phyloP scores from a whole-genome alignment of 75 land plant genomes.

The Cryptomeria japonica region DNA sequence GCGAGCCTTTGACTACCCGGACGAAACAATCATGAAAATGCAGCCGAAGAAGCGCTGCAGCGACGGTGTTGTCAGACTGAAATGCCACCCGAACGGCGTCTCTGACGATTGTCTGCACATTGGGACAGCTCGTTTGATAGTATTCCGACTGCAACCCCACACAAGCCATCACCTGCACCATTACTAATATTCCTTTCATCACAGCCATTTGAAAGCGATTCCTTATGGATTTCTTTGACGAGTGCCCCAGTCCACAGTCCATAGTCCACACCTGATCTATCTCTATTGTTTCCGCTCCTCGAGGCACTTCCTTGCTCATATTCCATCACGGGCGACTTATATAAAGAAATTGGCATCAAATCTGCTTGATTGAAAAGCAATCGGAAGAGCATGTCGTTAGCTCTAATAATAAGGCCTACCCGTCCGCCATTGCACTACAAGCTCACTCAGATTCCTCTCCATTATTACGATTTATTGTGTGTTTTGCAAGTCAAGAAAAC shows the following conservation, averaged over 20 bases:
- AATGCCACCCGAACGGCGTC: conserved; percentile 31
- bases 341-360: neutral
- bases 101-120: conserved; percentile 37
- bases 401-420: neutral
- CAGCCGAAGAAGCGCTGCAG: conserved; percentile 76
- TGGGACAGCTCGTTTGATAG: conserved; percentile 61
- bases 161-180: neutral
- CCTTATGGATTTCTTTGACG: neutral
- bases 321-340: neutral
- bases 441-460: neutral
- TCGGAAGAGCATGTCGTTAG: neutral
- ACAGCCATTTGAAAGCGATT: neutral
- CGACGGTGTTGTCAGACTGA: conserved; percentile 42
- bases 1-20: conserved; percentile 32
- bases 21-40: conserved; percentile 88
- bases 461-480: neutral
- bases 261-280: neutral
- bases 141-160: conserved; percentile 36
- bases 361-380: neutral
- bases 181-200: neutral
- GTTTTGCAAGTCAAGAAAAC: neutral
- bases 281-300: neutral
- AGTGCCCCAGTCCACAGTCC: no score
- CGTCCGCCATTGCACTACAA: neutral
- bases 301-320: neutral